Conservation (phyloP, 345 rosid genomes). For the Boechera divaricarpa region DNA sequence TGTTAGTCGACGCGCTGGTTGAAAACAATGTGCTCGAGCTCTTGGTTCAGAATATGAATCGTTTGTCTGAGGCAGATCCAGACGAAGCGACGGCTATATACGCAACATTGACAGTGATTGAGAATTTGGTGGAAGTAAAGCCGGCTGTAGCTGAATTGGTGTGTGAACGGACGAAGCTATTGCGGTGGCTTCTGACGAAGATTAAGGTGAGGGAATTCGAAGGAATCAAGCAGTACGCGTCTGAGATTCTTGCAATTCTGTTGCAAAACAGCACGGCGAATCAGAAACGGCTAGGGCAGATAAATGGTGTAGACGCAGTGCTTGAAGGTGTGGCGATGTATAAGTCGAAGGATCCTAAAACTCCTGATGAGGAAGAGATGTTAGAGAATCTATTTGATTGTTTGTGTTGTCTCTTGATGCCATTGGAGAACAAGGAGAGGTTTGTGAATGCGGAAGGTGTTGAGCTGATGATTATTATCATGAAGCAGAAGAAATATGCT, state of each 20-base stretch:
- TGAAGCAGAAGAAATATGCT: slow-evolving; percentile 98
- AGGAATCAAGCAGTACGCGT: slow-evolving; percentile 87
- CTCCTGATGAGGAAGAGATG: slow-evolving; percentile 95
- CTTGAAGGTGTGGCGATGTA: slow-evolving; percentile 94
- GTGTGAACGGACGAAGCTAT: slow-evolving; percentile 83
- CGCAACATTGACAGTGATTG: slow-evolving; percentile 74
- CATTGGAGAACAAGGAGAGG: slow-evolving; percentile 97
- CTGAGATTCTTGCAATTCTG: slow-evolving; percentile 92
- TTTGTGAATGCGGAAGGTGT: slow-evolving; percentile 97
- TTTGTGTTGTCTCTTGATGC: slow-evolving; percentile 94
- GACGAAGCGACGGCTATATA: slow-evolving; percentile 87
- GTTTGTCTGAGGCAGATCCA: slow-evolving; percentile 76
- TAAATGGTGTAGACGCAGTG: slow-evolving; percentile 95
- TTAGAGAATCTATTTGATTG: slow-evolving; percentile 89
- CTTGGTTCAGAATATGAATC: slow-evolving; percentile 85
- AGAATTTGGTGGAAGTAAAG: slow-evolving; percentile 93
- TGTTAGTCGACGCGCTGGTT: slow-evolving; percentile 68
- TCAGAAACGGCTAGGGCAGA: slow-evolving; percentile 89
- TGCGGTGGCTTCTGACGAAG: slow-evolving; percentile 82
- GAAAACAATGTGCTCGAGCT: slow-evolving; percentile 91
- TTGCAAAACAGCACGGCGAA: slow-evolving; percentile 81
- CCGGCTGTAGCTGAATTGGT: slow-evolving; percentile 86
- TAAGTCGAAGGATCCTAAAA: slow-evolving; percentile 91
- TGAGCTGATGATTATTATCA: slow-evolving; percentile 95
- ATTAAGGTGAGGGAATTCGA: slow-evolving; percentile 87